Base-by-base conservation (phyloP, 257 asterid genomes). In the Solanum medicagineum region DNA sequence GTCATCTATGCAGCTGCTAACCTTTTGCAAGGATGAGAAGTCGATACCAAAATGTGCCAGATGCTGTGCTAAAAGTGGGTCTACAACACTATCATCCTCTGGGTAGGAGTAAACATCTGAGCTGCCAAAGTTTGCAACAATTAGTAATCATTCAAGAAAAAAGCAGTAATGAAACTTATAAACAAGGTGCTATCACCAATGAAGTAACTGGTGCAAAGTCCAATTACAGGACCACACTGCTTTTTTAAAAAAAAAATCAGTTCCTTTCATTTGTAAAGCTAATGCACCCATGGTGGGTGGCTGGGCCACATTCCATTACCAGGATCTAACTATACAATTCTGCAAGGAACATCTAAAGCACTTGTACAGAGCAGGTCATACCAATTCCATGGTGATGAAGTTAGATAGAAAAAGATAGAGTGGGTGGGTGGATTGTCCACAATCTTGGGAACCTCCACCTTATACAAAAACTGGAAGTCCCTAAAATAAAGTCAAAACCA, bases 81-180 rank as follows among this genome's bases (percentile, higher is more conserved):
- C 99, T 80, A 88, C 56, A 85, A 97, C 94, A 90, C 97, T 91
- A 81, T 90, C 97, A 92, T 97, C 99, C 93, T 97, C 99, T 85
- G 93, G 93, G 86, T 97, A 97, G 87, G 99, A 97, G 91, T 82
- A 95, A 92, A 97, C 98, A 81, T 97, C 99, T 97, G 99, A 95
- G 92, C 98, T 95, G 99, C 97, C 98, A 93, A 91, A 92, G 89
- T 88, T 91, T 92, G 93, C 87, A 88, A 85, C 88, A 93, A 90
- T 92, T 87, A 93, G 54, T 59, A 69, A 74, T 68, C 62, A 68
- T 32, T 54, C 15, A 36, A 16, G 5, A 22, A 53, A 32, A 51
- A 36, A 54, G 9, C 65, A 75, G 24, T 22, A 7, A 8, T 10
- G 15, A 24, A 16, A 17, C 14, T 79, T 79, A 53, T 29, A 26